These are phyloP conservation scores for Cercospora sojina DNA, from an alignment of 2,329 filamentous ascomycete species.

Conservation along the genomic window DNA sequence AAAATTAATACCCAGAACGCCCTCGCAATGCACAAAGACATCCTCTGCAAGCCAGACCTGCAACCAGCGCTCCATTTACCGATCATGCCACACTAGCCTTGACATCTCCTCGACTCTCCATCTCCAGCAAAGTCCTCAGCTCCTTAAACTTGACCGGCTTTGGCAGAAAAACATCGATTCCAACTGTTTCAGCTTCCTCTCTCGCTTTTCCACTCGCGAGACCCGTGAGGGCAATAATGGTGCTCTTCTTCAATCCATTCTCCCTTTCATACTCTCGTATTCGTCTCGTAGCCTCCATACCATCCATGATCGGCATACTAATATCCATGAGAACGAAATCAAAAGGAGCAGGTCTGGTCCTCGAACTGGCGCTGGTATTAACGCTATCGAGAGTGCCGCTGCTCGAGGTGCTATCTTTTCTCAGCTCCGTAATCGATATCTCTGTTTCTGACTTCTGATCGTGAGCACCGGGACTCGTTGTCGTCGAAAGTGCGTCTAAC, in stretches of 20 bases:
- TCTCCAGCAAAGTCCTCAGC: conserved; percentile 25
- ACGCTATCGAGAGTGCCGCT: not conserved
- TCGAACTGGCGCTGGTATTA: not conserved
- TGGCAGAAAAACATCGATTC: conserved; percentile 36
- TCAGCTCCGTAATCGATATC: not conserved
- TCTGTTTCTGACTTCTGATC: not conserved
- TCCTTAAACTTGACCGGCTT: conserved; percentile 36
- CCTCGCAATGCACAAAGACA: not conserved
- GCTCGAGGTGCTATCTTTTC: conserved; percentile 8
- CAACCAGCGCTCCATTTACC: not conserved
- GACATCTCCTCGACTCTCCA: conserved; percentile 1
- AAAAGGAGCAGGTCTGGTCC: conserved; percentile 14
- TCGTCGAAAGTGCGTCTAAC: not conserved
- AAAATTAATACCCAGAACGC: not conserved
- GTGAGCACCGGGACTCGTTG: not conserved
- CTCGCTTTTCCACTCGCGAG: conserved; percentile 32
- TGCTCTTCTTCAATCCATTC: conserved; percentile 15
- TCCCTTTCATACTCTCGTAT: conserved; percentile 35
- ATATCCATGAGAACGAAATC: conserved; percentile 51
- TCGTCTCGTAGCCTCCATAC: conserved; percentile 32
- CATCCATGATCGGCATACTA: conserved; percentile 41
- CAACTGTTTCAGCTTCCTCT: conserved; percentile 30
- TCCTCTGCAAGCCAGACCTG: not conserved
- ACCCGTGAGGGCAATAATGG: conserved; percentile 34
- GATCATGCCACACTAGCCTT: conserved; percentile 8